Conservation (phyloP, 2,329 filamentous ascomycete species). For the Metarhizium guizhouense region DNA sequence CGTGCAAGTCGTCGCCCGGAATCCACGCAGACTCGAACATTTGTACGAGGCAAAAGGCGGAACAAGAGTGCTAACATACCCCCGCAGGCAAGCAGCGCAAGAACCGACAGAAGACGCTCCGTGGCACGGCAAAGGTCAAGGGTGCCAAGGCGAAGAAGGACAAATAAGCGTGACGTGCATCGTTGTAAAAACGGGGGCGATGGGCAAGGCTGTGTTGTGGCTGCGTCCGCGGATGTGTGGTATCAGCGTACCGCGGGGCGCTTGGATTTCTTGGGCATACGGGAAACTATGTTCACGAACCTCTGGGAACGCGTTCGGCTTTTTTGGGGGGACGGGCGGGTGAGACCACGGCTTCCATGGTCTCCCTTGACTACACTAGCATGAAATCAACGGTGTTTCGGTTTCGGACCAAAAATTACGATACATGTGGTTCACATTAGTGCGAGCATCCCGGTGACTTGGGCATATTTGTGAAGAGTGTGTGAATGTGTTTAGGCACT, state of each 20-base stretch:
- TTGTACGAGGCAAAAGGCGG: not conserved
- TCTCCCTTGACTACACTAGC: conserved; percentile 28
- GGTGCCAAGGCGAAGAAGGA: conserved; percentile 91
- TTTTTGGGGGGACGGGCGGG: not conserved
- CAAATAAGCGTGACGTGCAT: conserved; percentile 52
- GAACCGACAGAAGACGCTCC: conserved; percentile 98
- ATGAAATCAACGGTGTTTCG: conserved; percentile 35
- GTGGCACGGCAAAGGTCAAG: conserved; percentile 97
- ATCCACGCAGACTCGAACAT: not conserved
- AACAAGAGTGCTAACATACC: not conserved
- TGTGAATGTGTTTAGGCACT: no score
- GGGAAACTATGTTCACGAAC: conserved; percentile 15
- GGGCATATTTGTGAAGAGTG: no score
- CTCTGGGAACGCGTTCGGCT: conserved; percentile 12
- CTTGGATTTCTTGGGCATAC: conserved; percentile 13
- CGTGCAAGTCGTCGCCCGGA: not conserved
- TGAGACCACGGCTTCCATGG: conserved; percentile 16
- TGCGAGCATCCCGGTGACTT: no score
- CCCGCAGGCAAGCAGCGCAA: conserved; percentile 97
- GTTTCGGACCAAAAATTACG: conserved; percentile 24
- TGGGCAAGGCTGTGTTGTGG: conserved; percentile 13
- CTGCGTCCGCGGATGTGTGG: conserved; percentile 12
- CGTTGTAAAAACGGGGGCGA: conserved; percentile 21
- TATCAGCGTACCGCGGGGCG: conserved; percentile 18
- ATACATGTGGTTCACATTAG: not conserved